phyloP scores from a whole-genome alignment of 495 filamentous ascomycete species.

The Cercophora sp. region DNA sequence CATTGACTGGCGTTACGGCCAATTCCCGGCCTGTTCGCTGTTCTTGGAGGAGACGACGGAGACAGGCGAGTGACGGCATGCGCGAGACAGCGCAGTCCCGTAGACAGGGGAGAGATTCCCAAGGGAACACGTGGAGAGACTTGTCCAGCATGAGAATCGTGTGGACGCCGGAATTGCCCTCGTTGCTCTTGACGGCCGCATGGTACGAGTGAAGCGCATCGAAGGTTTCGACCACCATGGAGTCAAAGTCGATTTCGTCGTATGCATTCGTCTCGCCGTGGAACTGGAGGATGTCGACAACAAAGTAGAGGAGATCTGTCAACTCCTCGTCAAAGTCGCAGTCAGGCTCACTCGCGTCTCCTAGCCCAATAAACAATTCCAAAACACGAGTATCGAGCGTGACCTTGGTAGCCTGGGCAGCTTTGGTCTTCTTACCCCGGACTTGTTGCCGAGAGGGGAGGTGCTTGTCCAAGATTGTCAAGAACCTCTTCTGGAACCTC shows the following conservation, averaged over 20 bases:
- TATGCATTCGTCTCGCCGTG: constrained; percentile 95
- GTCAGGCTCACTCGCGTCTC: constrained; percentile 61
- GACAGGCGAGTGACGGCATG: constrained; percentile 75
- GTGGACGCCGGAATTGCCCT: constrained; percentile 50
- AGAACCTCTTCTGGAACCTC: constrained; percentile 70
- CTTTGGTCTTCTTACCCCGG: constrained; percentile 43
- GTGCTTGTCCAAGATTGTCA: constrained; percentile 78
- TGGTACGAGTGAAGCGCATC: constrained; percentile 81
- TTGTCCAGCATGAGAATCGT: constrained; percentile 94
- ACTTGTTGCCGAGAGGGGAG: constrained; percentile 75
- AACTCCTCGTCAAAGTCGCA: constrained; percentile 77
- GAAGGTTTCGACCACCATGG: constrained; percentile 76
- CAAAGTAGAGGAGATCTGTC: constrained; percentile 88
- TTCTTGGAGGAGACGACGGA: constrained; percentile 53
- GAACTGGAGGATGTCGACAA: constrained; percentile 94
- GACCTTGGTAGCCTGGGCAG: constrained; percentile 36
- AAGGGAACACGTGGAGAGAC: constrained; percentile 81
- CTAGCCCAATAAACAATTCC: constrained; percentile 83
- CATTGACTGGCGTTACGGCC: background rate
- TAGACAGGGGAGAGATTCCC: constrained; percentile 91
- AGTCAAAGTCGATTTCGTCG: constrained; percentile 95
- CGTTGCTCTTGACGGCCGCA: constrained; percentile 38
- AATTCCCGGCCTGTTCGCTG: constrained; percentile 9
- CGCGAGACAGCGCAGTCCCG: constrained; percentile 74
- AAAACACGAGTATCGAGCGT: constrained; percentile 72